Base-by-base conservation (phyloP, 106 monocot species). In the Gastrodia elata region DNA sequence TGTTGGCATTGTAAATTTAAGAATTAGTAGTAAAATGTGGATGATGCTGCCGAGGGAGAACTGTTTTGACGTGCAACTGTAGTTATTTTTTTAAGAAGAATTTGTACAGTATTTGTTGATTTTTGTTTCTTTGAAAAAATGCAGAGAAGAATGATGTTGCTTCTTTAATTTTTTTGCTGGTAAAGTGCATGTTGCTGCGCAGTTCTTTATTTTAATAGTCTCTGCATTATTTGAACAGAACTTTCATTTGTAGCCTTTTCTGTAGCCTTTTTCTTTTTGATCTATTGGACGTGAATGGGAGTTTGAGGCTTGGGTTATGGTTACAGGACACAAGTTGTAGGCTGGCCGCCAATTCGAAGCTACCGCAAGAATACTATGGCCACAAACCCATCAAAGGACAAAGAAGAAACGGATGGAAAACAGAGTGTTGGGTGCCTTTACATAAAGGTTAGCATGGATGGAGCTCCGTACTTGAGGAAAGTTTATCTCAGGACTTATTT, bases 371-470 rank as follows among this genome's bases (percentile, higher is more conserved):
- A 84, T 33, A 82, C 83, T 28, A 83, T 89, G 83, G 83, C 83
- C 28, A 68, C 73, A 20, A 79, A 72, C 69, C 68, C 84, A 25
- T 73, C 73, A 3, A 89, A 85, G 74, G 78, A 71, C 70, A 81
- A 80, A 64, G 87, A 59, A 39, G 74, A 77, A 32, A 67, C 38
- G 39, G 83, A 89, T 52, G 86, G 74, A 22, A 86, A 84, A 37
- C 68, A 80, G 18, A 82, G 77, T 15, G n/a, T 33, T 26, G 90
- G 80, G 11, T 80, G 78, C 56, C 71, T 87, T 0, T 90, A 78
- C 77, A 76, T 90, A 18, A 90, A 90, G 68, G 90, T 90, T 48
- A 87, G 90, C 82, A 86, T 86, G 90, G 86, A 90, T 82, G 90
- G 86, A 55, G 90, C 86, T 1, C 89, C 89, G 1, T 89, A 89